Evolutionary conservation across 441 rosid species (phyloP).

Genomic region (Pelargonium cotyledonis): DNA sequence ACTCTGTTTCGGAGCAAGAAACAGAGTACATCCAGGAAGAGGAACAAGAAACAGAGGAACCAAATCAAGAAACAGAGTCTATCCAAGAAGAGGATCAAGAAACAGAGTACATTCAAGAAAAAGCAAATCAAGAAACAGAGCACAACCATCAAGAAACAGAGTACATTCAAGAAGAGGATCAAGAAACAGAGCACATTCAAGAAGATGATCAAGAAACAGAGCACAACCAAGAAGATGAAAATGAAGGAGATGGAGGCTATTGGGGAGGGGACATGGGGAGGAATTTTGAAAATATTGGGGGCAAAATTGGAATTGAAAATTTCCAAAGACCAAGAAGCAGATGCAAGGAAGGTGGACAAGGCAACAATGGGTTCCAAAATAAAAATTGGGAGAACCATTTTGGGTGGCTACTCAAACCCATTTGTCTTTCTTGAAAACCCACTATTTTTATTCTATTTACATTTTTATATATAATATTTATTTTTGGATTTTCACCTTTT

Average conservation of each 20-base stretch:
- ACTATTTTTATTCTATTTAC: background rate
- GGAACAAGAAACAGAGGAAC: conserved; percentile 12
- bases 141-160: background rate
- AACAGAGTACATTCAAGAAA: background rate
- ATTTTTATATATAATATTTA: background rate
- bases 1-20: conserved; percentile 10
- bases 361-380: conserved; percentile 32
- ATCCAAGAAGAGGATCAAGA: too few species aligned
- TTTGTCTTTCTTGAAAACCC: background rate
- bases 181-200: conserved; percentile 12
- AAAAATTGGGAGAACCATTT: conserved; percentile 1
- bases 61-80: conserved; percentile 9
- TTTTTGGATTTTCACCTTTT: background rate
- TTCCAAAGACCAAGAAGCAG: conserved; percentile 27
- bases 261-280: conserved; percentile 8
- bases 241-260: background rate
- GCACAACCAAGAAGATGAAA: too few species aligned
- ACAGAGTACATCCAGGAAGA: background rate
- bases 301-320: conserved; percentile 37
- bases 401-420: conserved; percentile 8
- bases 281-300: conserved; percentile 25
- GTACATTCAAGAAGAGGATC: conserved; percentile 10
- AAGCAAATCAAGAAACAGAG: conserved; percentile 17
- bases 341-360: conserved; percentile 44
- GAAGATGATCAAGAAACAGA: background rate